phyloP scores from a whole-genome alignment of 73 alveolate species.

The Stentor roeselii region DNA sequence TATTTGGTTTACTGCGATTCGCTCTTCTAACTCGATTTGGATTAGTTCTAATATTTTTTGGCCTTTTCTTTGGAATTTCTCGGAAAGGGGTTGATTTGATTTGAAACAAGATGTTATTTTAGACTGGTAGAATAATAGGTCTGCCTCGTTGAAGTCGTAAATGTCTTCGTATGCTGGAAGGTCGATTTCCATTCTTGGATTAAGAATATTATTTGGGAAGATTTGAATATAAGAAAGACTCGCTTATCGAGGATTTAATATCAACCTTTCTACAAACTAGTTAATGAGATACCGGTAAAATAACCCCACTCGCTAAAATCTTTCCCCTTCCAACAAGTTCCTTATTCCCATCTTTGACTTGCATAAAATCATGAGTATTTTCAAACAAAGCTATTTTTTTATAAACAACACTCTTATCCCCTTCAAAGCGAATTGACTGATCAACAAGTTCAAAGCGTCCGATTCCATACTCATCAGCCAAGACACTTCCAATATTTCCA shows the following conservation, averaged over 20 bases:
- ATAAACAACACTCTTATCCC: background rate
- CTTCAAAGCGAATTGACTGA: background rate
- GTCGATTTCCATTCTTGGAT: conserved; percentile 1
- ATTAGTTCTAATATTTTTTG: conserved; percentile 1
- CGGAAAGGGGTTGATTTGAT: background rate
- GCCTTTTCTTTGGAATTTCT: background rate
- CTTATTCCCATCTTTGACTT: conserved; percentile 7
- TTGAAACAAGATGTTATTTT: background rate
- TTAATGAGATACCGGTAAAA: background rate
- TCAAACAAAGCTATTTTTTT: conserved; percentile 20
- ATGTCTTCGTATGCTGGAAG: conserved; percentile 23
- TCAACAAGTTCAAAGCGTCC: conserved; percentile 8
- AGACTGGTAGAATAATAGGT: background rate
- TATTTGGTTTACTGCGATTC: conserved; percentile 7
- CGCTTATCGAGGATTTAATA: background rate
- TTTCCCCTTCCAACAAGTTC: background rate
- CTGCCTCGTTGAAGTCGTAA: conserved; percentile 9
- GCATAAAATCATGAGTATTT: conserved; percentile 22
- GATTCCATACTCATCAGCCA: conserved; percentile 19
- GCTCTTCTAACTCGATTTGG: conserved; percentile 15
- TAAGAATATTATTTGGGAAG: background rate
- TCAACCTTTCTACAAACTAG: background rate
- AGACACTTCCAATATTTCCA: conserved; percentile 26
- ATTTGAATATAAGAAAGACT: background rate
- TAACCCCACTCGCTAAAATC: background rate